A percentile compares a stretch with the other conserved stretches of the same genome.
Conservation (phyloP, 2,329 filamentous ascomycete species). For the Apiospora sp. region DNA sequence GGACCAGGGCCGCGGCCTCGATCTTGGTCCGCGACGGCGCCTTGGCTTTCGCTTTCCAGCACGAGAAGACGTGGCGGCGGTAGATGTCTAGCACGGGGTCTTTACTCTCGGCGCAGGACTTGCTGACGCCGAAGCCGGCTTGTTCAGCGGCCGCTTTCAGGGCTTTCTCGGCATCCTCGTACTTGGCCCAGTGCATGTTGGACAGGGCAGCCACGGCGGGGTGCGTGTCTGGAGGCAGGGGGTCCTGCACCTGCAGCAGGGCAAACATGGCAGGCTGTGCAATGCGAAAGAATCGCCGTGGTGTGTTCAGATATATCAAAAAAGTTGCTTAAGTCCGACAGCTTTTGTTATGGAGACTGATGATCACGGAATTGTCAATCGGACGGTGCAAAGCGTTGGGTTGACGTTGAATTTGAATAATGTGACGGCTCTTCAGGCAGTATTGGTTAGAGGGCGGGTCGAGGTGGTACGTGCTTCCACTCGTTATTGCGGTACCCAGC, state of each 20-base stretch:
- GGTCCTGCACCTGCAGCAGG: slow-evolving; percentile 18
- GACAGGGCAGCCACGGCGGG: slow-evolving; percentile 18
- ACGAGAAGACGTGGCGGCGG: slow-evolving; percentile 24
- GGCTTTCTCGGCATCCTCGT: slow-evolving; percentile 23
- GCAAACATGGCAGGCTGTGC: slow-evolving; percentile 14
- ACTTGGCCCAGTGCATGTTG: slow-evolving; percentile 23
- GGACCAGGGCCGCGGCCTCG: slow-evolving; percentile 7
- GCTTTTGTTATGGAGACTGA: neutral
- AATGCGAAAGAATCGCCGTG: neutral
- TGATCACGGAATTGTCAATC: neutral
- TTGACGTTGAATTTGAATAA: slow-evolving; percentile 12
- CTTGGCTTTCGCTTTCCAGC: slow-evolving; percentile 25
- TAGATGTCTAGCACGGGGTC: slow-evolving; percentile 22
- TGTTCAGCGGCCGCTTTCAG: neutral
- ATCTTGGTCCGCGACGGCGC: slow-evolving; percentile 17
- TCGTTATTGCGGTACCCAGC: neutral
- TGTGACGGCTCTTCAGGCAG: slow-evolving; percentile 3
- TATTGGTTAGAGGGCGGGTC: slow-evolving; percentile 3
- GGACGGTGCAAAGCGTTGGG: slow-evolving; percentile 14
- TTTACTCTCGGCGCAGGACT: slow-evolving; percentile 24
- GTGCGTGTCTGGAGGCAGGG: slow-evolving; percentile 20
- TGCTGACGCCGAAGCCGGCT: slow-evolving; percentile 23
- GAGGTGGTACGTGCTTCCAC: neutral
- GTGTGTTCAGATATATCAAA: neutral
- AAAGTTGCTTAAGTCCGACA: neutral